Evolutionary conservation across 2,329 filamentous ascomycete genomes (phyloP).

Genomic region (Fusarium chuoi): DNA sequence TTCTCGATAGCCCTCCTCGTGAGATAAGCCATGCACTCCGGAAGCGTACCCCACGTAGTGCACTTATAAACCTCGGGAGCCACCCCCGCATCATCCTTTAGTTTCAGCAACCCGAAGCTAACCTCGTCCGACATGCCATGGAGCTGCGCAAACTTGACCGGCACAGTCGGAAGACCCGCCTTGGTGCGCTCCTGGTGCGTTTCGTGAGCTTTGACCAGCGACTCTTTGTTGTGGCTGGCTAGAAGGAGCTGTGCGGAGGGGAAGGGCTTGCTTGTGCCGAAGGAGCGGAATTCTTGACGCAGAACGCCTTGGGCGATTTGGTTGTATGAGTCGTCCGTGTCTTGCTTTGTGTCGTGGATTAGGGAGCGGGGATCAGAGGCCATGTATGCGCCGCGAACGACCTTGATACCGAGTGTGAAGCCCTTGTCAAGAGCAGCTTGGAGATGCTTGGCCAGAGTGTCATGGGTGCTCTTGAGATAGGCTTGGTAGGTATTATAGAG

Average conservation of each 20-base stretch:
- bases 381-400: conserved; percentile 68
- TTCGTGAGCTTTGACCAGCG: conserved; percentile 54
- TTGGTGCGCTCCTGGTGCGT: conserved; percentile 56
- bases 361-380: conserved; percentile 58
- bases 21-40: conserved; percentile 53
- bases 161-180: conserved; percentile 46
- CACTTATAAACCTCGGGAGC: conserved; percentile 53
- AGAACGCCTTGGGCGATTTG: conserved; percentile 58
- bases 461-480: conserved; percentile 61
- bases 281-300: conserved; percentile 51
- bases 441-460: conserved; percentile 57
- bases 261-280: conserved; percentile 53
- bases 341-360: conserved; percentile 64
- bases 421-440: conserved; percentile 54
- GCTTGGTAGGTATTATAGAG: conserved; percentile 66
- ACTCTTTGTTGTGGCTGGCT: conserved; percentile 62
- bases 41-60: conserved; percentile 53
- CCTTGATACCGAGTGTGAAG: conserved; percentile 65
- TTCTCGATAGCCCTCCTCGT: conserved; percentile 53
- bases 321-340: conserved; percentile 64
- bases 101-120: conserved; percentile 59
- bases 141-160: conserved; percentile 62
- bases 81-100: conserved; percentile 40
- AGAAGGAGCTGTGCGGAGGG: conserved; percentile 61
- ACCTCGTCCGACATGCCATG: conserved; percentile 69